Conservation (phyloP, 192 early-diverging fungal genomes). For the Entophlyctis luteolus region DNA sequence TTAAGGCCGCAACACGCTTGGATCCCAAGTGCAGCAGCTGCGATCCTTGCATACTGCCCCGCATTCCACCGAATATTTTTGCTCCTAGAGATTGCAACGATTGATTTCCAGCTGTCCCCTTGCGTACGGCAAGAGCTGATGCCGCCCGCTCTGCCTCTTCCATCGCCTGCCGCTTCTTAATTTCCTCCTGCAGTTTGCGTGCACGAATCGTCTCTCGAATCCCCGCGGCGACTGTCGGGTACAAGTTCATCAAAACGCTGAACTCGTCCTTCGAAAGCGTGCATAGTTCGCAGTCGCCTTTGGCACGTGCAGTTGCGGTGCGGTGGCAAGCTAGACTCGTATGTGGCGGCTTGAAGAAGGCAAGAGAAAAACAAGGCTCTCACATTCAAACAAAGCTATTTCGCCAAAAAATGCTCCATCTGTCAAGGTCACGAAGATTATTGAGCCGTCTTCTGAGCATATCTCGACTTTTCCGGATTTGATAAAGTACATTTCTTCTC, state of each 20-base stretch:
- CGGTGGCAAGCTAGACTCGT: conserved; percentile 33
- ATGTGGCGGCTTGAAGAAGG: not conserved
- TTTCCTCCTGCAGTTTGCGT: conserved; percentile 29
- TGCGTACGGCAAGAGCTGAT: too few relatives aligned
- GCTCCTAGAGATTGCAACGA: too few relatives aligned
- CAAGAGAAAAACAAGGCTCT: not conserved
- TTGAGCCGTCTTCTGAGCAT: conserved; percentile 20
- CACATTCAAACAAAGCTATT: conserved; percentile 35
- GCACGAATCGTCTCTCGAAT: conserved; percentile 28
- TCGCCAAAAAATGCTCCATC: conserved; percentile 28
- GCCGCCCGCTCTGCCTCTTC: conserved; percentile 2
- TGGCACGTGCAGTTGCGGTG: conserved; percentile 25
- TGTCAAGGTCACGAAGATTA: conserved; percentile 24
- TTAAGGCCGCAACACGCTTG: too few relatives aligned
- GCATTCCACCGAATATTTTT: too few relatives aligned
- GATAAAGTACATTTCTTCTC: conserved; percentile 37
- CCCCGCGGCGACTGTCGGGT: conserved; percentile 27
- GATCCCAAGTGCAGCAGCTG: too few relatives aligned
- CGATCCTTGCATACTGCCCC: too few relatives aligned
- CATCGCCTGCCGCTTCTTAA: conserved; percentile 6
- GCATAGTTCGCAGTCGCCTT: conserved; percentile 35
- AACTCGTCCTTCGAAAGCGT: conserved; percentile 32
- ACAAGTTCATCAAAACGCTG: conserved; percentile 19
- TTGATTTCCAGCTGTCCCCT: too few relatives aligned
- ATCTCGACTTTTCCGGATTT: conserved; percentile 32